Evolutionary conservation across 768 basidiomycete species (phyloP).

Genomic region (Mycena alexandri): DNA sequence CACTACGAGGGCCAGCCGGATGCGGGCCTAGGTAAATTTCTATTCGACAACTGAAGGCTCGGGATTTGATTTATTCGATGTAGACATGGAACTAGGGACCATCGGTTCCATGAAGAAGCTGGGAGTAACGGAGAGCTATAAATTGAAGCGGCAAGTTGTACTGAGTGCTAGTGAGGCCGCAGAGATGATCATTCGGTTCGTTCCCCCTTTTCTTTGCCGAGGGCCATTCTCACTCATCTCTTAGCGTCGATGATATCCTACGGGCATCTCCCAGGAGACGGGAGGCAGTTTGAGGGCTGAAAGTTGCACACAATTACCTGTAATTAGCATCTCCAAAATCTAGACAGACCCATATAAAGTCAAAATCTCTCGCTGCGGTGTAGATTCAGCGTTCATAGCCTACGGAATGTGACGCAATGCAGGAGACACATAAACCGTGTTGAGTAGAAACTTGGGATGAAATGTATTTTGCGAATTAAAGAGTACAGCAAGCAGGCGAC

Average conservation of each 20-base stretch:
- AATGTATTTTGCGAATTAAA: slow-evolving; percentile 11
- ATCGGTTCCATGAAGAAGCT: slow-evolving; percentile 91
- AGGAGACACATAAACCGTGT: too few relatives aligned
- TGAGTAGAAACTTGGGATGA: too few relatives aligned
- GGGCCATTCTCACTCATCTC: slow-evolving; percentile 23
- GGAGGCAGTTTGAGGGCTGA: slow-evolving; percentile 72
- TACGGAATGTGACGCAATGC: too few relatives aligned
- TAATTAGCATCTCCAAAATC: neutral
- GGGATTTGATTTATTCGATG: slow-evolving; percentile 5
- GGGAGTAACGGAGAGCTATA: slow-evolving; percentile 97
- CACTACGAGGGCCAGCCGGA: slow-evolving; percentile 92
- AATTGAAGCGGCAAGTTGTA: slow-evolving; percentile 96
- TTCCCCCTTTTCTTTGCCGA: slow-evolving; percentile 18
- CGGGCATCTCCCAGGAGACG: slow-evolving; percentile 87
- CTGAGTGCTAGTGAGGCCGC: slow-evolving; percentile 95
- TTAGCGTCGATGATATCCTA: slow-evolving; percentile 92
- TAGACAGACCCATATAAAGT: neutral
- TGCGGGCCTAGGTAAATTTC: slow-evolving; percentile 84
- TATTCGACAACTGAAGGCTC: neutral
- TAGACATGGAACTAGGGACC: slow-evolving; percentile 90
- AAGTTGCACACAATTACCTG: slow-evolving; percentile 8
- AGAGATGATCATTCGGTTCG: slow-evolving; percentile 97
- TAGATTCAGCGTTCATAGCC: too few relatives aligned
- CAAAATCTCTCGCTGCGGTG: too few relatives aligned
- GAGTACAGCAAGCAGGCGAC: slow-evolving; percentile 2